Evolutionary conservation across 1,284 basidiomycete genomes (phyloP).

Genomic region (Acaromyces ingoldii): DNA sequence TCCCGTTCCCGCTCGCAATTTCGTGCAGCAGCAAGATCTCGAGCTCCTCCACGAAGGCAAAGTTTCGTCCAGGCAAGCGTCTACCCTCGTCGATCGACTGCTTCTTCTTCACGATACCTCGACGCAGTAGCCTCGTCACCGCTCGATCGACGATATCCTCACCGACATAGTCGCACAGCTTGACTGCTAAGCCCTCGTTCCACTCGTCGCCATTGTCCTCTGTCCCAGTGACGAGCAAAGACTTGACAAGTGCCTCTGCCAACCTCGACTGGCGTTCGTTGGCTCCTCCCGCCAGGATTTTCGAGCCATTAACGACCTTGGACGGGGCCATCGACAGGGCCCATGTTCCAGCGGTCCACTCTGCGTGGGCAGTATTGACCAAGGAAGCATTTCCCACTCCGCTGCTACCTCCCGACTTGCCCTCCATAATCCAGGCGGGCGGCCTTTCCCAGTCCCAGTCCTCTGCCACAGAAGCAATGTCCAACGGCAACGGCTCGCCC

Average conservation of each 20-base stretch:
- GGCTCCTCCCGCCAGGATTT: background rate
- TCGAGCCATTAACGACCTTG: background rate
- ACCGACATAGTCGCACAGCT: background rate
- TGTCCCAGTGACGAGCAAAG: background rate
- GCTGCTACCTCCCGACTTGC: background rate
- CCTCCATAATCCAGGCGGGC: background rate
- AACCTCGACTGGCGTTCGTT: background rate
- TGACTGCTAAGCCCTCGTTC: background rate
- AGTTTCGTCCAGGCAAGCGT: background rate
- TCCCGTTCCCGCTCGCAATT: no score
- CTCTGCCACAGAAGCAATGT: background rate
- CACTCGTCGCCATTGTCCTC: background rate
- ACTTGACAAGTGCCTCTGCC: background rate
- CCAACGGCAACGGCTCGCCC: constrained; percentile 2
- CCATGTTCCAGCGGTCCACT: no score
- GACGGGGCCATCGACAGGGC: background rate
- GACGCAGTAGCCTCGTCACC: background rate
- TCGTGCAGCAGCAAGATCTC: no score
- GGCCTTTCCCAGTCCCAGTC: background rate
- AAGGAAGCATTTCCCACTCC: background rate
- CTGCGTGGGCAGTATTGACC: background rate
- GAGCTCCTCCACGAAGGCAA: background rate
- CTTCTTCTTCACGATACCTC: background rate
- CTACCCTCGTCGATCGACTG: background rate
- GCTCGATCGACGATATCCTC: background rate